Evolutionary conservation across 208 protist genomes (phyloP).

Genomic region (Willaertia magna): DNA sequence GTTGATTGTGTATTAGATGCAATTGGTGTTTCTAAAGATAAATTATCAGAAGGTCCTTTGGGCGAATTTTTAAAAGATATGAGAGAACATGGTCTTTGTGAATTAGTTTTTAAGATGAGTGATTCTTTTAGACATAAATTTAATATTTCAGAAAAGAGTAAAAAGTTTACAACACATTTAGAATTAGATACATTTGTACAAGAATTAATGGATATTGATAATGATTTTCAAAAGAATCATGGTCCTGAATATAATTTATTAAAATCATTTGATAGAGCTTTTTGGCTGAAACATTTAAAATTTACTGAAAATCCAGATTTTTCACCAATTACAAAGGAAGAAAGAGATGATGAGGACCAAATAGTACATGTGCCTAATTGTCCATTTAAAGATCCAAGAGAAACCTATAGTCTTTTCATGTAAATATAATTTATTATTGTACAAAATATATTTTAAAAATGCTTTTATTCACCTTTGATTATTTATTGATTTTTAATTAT

Average conservation of each 20-base stretch:
- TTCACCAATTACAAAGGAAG: neutral
- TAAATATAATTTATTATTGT: too few relatives aligned
- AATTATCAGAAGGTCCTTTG: neutral
- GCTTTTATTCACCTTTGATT: too few relatives aligned
- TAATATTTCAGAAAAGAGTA: neutral
- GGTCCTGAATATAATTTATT: neutral
- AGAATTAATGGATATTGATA: neutral
- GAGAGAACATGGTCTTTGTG: neutral
- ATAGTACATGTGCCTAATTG: neutral
- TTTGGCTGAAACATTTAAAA: slow-evolving; percentile 10
- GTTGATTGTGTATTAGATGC: neutral
- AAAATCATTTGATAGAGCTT: neutral
- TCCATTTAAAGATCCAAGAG: slow-evolving; percentile 8
- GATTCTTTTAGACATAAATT: neutral
- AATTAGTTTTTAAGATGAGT: neutral
- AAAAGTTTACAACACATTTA: neutral
- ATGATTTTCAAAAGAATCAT: neutral
- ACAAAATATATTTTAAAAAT: too few relatives aligned
- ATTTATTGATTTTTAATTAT: too few relatives aligned
- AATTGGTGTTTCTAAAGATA: neutral
- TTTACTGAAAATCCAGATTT: neutral
- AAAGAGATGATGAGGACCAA: neutral
- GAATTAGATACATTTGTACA: neutral
- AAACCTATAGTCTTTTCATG: neutral
- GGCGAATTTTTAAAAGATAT: neutral